Percentiles rank a stretch among this genome's conserved stretches.
Conservation (phyloP, 805 yeast species). For the Zygosaccharomyces bisporus region DNA sequence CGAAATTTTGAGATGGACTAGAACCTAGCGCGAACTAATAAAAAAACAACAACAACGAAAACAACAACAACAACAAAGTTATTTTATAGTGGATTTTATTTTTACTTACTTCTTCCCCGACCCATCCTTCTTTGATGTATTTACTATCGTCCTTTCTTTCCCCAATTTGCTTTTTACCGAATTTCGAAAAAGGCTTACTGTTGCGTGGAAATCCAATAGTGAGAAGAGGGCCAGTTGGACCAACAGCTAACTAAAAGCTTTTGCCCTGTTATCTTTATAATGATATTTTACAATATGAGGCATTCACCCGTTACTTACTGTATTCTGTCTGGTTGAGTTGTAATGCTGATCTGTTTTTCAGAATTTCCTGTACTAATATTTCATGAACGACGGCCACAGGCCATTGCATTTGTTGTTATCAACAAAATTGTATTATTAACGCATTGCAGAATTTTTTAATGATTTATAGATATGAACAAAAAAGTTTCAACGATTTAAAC, state of each 20-base stretch:
- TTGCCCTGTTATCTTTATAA: conserved; percentile 7
- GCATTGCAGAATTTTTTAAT: not conserved
- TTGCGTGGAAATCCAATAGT: conserved; percentile 3
- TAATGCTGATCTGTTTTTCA: not conserved
- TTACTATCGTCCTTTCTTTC: conserved; percentile 10
- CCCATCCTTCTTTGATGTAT: conserved; percentile 16
- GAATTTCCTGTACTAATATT: not conserved
- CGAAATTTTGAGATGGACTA: conserved; percentile 3
- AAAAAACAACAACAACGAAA: conserved; percentile 9
- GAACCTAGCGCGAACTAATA: conserved; percentile 1
- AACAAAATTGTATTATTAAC: conserved; percentile 1
- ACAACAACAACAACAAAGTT: conserved; percentile 13
- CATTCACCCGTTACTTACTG: conserved; percentile 1
- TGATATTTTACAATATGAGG: conserved; percentile 6
- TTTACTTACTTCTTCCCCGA: conserved; percentile 13
- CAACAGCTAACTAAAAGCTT: not conserved
- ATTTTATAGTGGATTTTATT: conserved; percentile 22
- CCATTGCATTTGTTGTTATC: not conserved
- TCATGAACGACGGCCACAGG: not conserved
- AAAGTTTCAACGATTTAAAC: no score
- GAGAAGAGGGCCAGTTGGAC: conserved; percentile 7
- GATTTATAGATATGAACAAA: not conserved
- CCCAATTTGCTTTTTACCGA: conserved; percentile 8
- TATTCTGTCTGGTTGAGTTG: conserved; percentile 1
- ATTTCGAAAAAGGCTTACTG: conserved; percentile 10